Conservation (phyloP, 2,329 filamentous ascomycete species). For the Madurella fahalii region DNA sequence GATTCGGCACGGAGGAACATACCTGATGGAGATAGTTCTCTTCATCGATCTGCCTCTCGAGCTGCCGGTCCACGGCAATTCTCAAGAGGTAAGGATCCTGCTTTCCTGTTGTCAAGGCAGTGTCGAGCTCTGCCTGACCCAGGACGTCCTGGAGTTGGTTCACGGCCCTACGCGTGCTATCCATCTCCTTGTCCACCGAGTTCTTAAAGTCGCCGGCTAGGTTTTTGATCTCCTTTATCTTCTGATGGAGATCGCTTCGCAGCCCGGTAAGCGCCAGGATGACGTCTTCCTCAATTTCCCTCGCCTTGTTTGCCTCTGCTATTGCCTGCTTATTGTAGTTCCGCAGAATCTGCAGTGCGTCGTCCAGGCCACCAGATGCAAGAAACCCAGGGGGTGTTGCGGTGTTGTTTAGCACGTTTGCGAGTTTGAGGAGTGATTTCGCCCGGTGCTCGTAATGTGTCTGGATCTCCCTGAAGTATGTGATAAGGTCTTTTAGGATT, state of each 20-base stretch:
- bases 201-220: conserved; percentile 96
- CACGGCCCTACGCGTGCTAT: conserved; percentile 74
- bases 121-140: conserved; percentile 73
- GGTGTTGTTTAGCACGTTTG: conserved; percentile 79
- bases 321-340: conserved; percentile 79
- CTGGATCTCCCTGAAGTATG: conserved; percentile 91
- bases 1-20: conserved; percentile 30
- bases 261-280: conserved; percentile 82
- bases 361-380: conserved; percentile 75
- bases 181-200: conserved; percentile 91
- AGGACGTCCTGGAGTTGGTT: conserved; percentile 77
- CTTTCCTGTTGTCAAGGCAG: conserved; percentile 71
- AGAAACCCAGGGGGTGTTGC: conserved; percentile 72
- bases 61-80: conserved; percentile 79
- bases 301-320: conserved; percentile 78
- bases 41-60: conserved; percentile 91
- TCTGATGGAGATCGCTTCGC: conserved; percentile 83
- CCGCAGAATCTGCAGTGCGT: conserved; percentile 76
- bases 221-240: conserved; percentile 97
- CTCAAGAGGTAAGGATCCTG: conserved; percentile 88
- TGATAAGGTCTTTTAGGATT: conserved; percentile 87
- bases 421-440: conserved; percentile 77
- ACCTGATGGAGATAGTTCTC: conserved; percentile 95
- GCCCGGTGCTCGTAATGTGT: conserved; percentile 80
- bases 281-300: conserved; percentile 87